Evolutionary conservation across 805 yeast species (phyloP), one percentile per base, ranked within the genome.

Genomic region (Lachancea meyersii): DNA sequence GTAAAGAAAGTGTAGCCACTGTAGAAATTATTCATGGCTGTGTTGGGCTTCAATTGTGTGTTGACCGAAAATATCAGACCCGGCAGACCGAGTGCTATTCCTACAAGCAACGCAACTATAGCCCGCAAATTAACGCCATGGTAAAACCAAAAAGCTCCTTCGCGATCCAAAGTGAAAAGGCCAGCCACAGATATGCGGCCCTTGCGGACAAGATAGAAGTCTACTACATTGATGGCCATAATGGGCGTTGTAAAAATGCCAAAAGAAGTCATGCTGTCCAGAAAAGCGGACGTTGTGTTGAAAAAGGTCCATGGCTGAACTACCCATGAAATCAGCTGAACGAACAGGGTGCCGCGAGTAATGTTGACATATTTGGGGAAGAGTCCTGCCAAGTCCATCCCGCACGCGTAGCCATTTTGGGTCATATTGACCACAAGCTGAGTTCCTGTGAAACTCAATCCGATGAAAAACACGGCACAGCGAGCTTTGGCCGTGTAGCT

Each of bases 391-490:
- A 65, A 41, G 47, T 63, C 68, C 69, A 65, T 64, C 9, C 69
- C 69, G 28, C 71, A 70, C n/a, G 69, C 63, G 39, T 62, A 57
- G 1, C 68, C 70, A 48, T 67, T 66, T 33, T 61, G 69, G 28
- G 66, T 48, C 28, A 64, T 48, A 45, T 69, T 68, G 43, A 65
- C 49, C 8, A 65, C 54, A 6, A 67, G 35, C 44, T 68, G 71
- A 14, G 69, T 65, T 5, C 56, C 51, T 14, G 63, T 43, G 45
- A 68, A 68, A 5, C 64, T 50, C 1, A 65, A 33, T 2, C 69
- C 70, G 14, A 61, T 53, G 49, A 70, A 68, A 55, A 70, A 69
- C 17, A 65, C 58, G 5, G 68, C 73, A 18, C 70, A 70, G 43
- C 74, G 55, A 21, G 64, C 58, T 31, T 55, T 55, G 19, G 69